Percentiles rank a stretch among this genome's conserved stretches.
Evolutionary conservation across 257 asterid genomes (phyloP).

Genomic region (Primulina eburnea): DNA sequence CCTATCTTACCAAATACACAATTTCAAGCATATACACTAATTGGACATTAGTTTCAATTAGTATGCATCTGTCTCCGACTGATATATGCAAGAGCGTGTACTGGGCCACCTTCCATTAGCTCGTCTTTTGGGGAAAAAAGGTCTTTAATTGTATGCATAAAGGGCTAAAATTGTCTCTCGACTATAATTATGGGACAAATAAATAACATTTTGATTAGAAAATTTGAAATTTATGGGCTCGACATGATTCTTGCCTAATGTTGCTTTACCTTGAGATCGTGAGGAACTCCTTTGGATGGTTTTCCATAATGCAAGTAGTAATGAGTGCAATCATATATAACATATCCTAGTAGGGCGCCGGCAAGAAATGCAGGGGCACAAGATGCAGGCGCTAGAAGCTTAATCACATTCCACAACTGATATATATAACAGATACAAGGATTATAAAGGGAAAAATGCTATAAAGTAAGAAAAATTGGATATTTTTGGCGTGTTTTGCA

Average conservation of each 20-base stretch:
- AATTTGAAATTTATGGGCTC: no score
- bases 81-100: not conserved
- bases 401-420: constrained; percentile 60
- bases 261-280: constrained; percentile 55
- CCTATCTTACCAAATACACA: not conserved
- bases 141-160: not conserved
- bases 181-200: not conserved
- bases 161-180: not conserved
- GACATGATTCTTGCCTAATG: not conserved
- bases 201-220: no score
- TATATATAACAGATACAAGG: constrained; percentile 12
- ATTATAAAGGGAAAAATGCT: not conserved
- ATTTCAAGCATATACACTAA: not conserved
- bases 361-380: constrained; percentile 56
- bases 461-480: not conserved
- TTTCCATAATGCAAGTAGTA: constrained; percentile 79
- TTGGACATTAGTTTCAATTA: not conserved
- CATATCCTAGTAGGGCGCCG: constrained; percentile 71
- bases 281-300: constrained; percentile 50
- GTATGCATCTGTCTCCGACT: not conserved
- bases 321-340: constrained; percentile 76
- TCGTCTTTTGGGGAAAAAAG: not conserved
- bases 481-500: not conserved
- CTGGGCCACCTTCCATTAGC: not conserved
- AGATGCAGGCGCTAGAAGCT: constrained; percentile 39